Percentiles rank a stretch among this genome's conserved stretches.
These are phyloP conservation scores for Suhomyces coccinellae DNA, from an alignment of 1,139 yeast species.

Conservation along the genomic window DNA sequence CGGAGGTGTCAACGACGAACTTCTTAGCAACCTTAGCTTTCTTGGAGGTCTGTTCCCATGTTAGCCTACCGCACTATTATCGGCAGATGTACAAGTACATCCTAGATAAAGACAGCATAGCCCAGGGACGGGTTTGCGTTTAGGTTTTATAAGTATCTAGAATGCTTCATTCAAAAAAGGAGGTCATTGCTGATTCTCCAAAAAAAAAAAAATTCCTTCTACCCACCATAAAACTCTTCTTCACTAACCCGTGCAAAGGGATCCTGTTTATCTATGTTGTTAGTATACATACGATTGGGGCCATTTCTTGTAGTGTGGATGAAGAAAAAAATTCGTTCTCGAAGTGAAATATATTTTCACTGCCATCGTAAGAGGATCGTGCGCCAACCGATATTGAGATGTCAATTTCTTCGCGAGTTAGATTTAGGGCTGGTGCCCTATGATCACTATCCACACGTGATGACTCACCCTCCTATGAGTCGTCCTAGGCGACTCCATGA, in stretches of 20 bases:
- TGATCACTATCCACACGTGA: conserved; percentile 4
- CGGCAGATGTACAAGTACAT: conserved; percentile 21
- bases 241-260: conserved; percentile 38
- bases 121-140: conserved; percentile 47
- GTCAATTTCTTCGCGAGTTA: no score
- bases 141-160: conserved; percentile 14
- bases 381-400: background rate
- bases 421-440: conserved; percentile 11
- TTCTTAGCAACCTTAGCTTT: conserved; percentile 79
- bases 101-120: conserved; percentile 55
- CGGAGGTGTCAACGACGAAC: conserved; percentile 94
- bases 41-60: conserved; percentile 67
- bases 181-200: conserved; percentile 7
- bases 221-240: conserved; percentile 12
- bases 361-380: conserved; percentile 3
- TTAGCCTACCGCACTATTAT: conserved; percentile 65
- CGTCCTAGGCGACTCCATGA: background rate
- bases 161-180: conserved; percentile 12
- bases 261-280: conserved; percentile 15
- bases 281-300: conserved; percentile 79
- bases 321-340: conserved; percentile 8
- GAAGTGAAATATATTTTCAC: conserved; percentile 5
- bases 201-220: conserved; percentile 10
- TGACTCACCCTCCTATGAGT: conserved; percentile 9
- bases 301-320: conserved; percentile 52